Evolutionary conservation across 2,329 filamentous ascomycete species (phyloP), one percentile per base, ranked within the genome.

Genomic region (Cladosporium sp.): DNA sequence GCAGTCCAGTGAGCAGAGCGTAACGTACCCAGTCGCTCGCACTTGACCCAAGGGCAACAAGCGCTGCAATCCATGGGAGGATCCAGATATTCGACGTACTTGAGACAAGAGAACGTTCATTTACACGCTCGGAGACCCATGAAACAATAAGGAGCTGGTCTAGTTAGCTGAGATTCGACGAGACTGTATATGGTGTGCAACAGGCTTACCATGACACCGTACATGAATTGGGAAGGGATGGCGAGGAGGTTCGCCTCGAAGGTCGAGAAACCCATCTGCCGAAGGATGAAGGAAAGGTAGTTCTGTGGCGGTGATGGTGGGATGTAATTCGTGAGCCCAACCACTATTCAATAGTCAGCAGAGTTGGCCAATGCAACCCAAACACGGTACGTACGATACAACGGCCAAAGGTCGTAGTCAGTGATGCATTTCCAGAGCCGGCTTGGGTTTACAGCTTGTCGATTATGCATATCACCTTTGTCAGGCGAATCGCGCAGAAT

Each of bases 181-280:
- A 27, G 22, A 27, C 30, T 34, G n/a, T 34, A 47, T 36, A 77
- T 73, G n/a, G n/a, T n/a, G n/a, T n/a, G n/a, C n/a, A n/a, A n/a
- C n/a, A 34, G 51, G 75, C 51, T 51, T 18, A 64, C 42, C 36
- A 58, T 57, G 4, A 58, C 53, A 5, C 56, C 56, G 29, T 56
- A 61, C 51, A 57, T 39, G 50, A 55, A 61, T 24, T 59, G 54
- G 2, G 61, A 66, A 54, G 78, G 68, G n/a, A 87, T 86, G 0
- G 78, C 76, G 4, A 87, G 73, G 29, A 87, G 63, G 60, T 86
- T 87, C 1, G 82, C 75, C 18, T 80, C 68, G 64, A 86, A 84
- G 2, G 37, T 32, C 8, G 47, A 43, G 66, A 55, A 59, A 3
- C 55, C 57, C 59, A 59, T 56, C 15, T 55, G 44, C 32, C 56